Conservation (phyloP, 352 stramenopile species). For the Blastocystis sp. region DNA sequence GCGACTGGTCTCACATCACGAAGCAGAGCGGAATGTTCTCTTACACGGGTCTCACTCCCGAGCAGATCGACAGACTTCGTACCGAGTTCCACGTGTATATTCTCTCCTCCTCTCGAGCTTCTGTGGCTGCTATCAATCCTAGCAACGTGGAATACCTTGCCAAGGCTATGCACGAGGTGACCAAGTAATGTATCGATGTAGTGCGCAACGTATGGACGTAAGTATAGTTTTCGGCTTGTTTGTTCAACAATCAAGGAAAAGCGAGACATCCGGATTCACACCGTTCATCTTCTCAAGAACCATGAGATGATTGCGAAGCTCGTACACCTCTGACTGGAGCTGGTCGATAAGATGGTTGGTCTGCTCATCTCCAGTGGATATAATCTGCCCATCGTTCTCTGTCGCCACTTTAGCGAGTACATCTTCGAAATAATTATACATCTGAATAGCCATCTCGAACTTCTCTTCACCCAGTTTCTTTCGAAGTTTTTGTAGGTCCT, state of each 20-base stretch:
- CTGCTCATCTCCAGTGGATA: not conserved
- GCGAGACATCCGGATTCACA: not conserved
- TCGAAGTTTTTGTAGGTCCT: conserved; percentile 34
- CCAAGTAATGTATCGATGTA: conserved; percentile 37
- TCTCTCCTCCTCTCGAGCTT: conserved; percentile 91
- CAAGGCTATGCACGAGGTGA: conserved; percentile 78
- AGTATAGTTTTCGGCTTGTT: not conserved
- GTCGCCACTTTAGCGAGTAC: not conserved
- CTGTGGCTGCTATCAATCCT: conserved; percentile 86
- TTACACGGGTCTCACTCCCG: conserved; percentile 86
- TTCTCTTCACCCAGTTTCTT: conserved; percentile 61
- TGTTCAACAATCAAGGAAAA: not conserved
- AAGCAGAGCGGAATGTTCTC: conserved; percentile 99
- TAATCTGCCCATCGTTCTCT: not conserved
- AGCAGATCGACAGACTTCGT: conserved; percentile 85
- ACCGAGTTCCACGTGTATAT: conserved; percentile 94
- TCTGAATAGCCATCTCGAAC: conserved; percentile 58
- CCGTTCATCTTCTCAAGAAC: conserved; percentile 31
- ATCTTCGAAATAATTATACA: conserved; percentile 60
- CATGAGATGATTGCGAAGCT: not conserved
- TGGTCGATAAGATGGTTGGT: conserved; percentile 23
- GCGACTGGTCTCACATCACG: conserved; percentile 87
- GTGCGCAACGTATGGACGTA: not conserved
- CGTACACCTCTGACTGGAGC: conserved; percentile 23
- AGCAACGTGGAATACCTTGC: conserved; percentile 89